phyloP scores from a whole-genome alignment of 2,329 filamentous ascomycete species.

The Fusarium albosuccineum region DNA sequence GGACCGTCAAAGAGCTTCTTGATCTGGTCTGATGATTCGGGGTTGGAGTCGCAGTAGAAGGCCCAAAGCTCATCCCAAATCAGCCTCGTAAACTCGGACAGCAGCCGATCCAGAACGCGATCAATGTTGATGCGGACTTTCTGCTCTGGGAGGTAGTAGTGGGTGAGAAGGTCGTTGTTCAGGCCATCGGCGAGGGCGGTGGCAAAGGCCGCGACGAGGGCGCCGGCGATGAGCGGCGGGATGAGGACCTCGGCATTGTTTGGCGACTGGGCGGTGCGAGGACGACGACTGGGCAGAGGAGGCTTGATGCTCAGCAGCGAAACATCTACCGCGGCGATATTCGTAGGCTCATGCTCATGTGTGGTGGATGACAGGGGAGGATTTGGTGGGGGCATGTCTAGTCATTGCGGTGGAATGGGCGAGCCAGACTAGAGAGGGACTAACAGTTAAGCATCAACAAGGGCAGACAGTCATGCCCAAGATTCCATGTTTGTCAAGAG shows the following conservation, averaged over 20 bases:
- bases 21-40: conserved; percentile 49
- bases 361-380: conserved; percentile 42
- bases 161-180: conserved; percentile 53
- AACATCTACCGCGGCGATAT: conserved; percentile 23
- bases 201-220: conserved; percentile 52
- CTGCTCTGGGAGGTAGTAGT: conserved; percentile 54
- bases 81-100: conserved; percentile 49
- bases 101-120: conserved; percentile 52
- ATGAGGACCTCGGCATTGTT: conserved; percentile 51
- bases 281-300: conserved; percentile 50
- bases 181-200: conserved; percentile 51
- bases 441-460: conserved; percentile 17
- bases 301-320: conserved; percentile 48
- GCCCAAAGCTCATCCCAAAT: conserved; percentile 55
- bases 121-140: conserved; percentile 52
- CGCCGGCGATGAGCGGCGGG: conserved; percentile 53
- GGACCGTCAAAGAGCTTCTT: conserved; percentile 53
- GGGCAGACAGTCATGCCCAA: conserved; percentile 16
- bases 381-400: conserved; percentile 45
- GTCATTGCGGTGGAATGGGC: conserved; percentile 33
- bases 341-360: conserved; percentile 27
- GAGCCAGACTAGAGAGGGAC: not conserved
- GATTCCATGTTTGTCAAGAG: not conserved
- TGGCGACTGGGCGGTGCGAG: conserved; percentile 46
- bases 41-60: conserved; percentile 49